Evolutionary conservation across 2,329 filamentous ascomycete genomes (phyloP).

Genomic region (Pestalotiopsis sp.): DNA sequence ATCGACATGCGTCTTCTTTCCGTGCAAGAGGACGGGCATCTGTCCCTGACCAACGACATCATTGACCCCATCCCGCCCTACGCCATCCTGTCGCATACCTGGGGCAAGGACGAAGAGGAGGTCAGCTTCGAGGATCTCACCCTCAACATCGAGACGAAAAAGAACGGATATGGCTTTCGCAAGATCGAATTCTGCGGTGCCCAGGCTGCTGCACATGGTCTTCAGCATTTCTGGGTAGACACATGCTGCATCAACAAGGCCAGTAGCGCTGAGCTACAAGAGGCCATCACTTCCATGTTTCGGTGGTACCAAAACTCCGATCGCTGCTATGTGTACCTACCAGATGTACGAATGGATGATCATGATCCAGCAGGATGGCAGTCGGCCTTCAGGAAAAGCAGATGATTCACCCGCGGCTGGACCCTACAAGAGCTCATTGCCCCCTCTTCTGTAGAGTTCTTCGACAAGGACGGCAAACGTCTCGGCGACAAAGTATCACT

Average conservation of each 20-base stretch:
- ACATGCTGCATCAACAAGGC: slow-evolving; percentile 21
- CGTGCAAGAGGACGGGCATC: background rate
- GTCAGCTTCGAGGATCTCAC: background rate
- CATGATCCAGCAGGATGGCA: background rate
- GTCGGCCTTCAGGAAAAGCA: background rate
- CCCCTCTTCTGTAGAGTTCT: background rate
- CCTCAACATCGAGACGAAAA: background rate
- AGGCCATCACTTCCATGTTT: slow-evolving; percentile 24
- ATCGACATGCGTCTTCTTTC: background rate
- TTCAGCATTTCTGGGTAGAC: slow-evolving; percentile 11
- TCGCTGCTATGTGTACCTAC: slow-evolving; percentile 22
- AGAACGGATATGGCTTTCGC: background rate
- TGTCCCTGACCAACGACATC: background rate
- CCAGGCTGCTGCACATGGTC: too few relatives aligned
- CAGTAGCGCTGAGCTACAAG: slow-evolving; percentile 18
- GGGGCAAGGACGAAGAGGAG: background rate
- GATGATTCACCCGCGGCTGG: slow-evolving; percentile 6
- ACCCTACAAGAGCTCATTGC: slow-evolving; percentile 5
- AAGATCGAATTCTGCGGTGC: slow-evolving; percentile 8
- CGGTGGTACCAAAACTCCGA: slow-evolving; percentile 18
- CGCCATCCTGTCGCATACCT: slow-evolving; percentile 7
- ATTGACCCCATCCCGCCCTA: background rate
- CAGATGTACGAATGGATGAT: slow-evolving; percentile 10
- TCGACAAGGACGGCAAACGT: background rate
- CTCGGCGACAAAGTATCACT: slow-evolving; percentile 2